Percentiles rank a stretch among this genome's conserved stretches.
phyloP scores from a whole-genome alignment of 1,139 yeast species.

The Geotrichum cucujoidarum region DNA sequence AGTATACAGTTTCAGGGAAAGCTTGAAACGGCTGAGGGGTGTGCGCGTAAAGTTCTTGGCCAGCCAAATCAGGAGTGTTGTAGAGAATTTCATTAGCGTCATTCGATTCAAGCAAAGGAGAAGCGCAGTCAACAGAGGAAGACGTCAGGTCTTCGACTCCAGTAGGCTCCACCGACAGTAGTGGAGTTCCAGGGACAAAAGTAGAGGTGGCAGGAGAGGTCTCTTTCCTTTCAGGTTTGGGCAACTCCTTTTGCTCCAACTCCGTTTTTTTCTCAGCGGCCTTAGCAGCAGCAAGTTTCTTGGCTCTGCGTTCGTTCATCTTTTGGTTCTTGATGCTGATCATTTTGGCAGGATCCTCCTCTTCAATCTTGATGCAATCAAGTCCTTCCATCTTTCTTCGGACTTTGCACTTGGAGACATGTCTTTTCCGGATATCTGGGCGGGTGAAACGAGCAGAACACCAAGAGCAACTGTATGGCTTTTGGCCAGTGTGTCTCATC shows the following conservation, averaged over 20 bases:
- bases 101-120: too few species aligned
- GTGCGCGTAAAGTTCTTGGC: not conserved
- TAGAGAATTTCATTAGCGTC: too few species aligned
- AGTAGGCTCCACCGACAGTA: too few species aligned
- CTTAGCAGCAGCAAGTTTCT: conserved; percentile 4
- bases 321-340: conserved; percentile 13
- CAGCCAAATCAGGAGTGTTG: conserved; percentile 5
- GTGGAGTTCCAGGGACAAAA: too few species aligned
- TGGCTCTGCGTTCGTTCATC: conserved; percentile 10
- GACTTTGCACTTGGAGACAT: conserved; percentile 26
- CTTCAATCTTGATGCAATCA: conserved; percentile 17
- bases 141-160: too few species aligned
- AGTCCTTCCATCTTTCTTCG: conserved; percentile 11
- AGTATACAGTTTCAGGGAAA: conserved; percentile 1
- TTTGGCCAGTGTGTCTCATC: conserved; percentile 33
- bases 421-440: conserved; percentile 32
- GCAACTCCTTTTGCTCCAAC: not conserved
- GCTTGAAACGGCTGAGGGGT: not conserved
- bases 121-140: too few species aligned
- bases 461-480: conserved; percentile 30
- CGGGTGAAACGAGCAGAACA: conserved; percentile 30
- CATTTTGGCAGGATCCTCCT: conserved; percentile 19
- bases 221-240: not conserved
- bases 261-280: not conserved
- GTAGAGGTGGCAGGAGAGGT: not conserved